Conservation (phyloP, 2,329 filamentous ascomycete species). For the Cercospora brassicicola region DNA sequence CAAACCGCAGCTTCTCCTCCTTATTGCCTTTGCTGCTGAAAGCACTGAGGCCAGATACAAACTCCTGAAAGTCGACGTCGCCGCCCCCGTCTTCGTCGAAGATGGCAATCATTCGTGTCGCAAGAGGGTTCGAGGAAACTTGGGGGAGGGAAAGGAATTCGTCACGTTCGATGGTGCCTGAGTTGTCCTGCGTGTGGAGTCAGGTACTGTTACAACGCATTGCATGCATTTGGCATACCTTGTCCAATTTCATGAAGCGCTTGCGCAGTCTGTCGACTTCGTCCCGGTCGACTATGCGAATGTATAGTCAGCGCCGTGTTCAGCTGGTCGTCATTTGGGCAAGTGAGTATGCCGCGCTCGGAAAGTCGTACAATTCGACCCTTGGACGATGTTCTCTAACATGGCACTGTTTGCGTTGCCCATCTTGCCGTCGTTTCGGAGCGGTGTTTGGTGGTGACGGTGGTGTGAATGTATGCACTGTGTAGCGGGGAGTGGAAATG, state of each 20-base stretch:
- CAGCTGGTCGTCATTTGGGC: not conserved
- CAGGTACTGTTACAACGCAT: not conserved
- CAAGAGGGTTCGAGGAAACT: conserved; percentile 95
- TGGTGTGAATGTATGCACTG: not conserved
- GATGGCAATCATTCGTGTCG: conserved; percentile 98
- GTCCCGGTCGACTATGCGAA: conserved; percentile 78
- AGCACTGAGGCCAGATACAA: conserved; percentile 89
- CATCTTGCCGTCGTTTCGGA: conserved; percentile 42
- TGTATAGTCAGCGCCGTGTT: conserved; percentile 19
- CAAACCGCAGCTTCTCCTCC: conserved; percentile 95
- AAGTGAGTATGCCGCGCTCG: not conserved
- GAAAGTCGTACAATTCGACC: conserved; percentile 80
- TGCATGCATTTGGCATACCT: conserved; percentile 58
- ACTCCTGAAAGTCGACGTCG: conserved; percentile 98
- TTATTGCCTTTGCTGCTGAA: conserved; percentile 99
- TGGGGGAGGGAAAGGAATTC: conserved; percentile 96
- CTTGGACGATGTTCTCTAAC: conserved; percentile 93
- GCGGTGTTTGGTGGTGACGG: not conserved
- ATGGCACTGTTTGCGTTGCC: conserved; percentile 64
- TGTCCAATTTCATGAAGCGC: conserved; percentile 98
- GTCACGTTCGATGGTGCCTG: conserved; percentile 95
- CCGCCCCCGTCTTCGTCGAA: conserved; percentile 98
- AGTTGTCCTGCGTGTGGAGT: conserved; percentile 71
- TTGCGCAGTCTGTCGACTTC: conserved; percentile 95
- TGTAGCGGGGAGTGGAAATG: not conserved